These are phyloP conservation scores for Ganoderma boninense DNA, from an alignment of 1,284 basidiomycete genomes.

Conservation along the genomic window DNA sequence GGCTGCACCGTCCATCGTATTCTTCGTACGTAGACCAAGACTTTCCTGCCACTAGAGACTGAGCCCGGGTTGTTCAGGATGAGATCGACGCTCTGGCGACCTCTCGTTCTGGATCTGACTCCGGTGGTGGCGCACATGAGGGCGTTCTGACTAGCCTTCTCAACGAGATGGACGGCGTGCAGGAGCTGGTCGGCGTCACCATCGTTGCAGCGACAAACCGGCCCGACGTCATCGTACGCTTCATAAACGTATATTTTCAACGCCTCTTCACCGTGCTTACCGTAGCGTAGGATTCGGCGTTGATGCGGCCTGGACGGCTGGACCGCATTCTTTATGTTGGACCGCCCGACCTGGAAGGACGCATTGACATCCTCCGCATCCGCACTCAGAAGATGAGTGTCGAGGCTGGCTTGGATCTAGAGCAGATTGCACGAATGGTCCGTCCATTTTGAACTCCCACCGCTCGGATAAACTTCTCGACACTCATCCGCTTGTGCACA, in stretches of 20 bases:
- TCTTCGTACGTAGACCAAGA: constrained; percentile 75
- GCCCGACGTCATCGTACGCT: constrained; percentile 87
- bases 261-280: background rate
- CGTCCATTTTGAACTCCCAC: too few relatives aligned
- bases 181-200: constrained; percentile 92
- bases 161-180: constrained; percentile 99
- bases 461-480: background rate
- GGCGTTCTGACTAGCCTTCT: constrained; percentile 93
- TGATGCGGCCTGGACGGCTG: constrained; percentile 95
- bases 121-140: constrained; percentile 70
- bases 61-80: constrained; percentile 63
- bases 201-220: constrained; percentile 97
- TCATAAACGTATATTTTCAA: constrained; percentile 10
- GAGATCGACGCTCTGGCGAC: constrained; percentile 96
- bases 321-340: constrained; percentile 96
- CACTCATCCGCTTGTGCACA: constrained; percentile 41
- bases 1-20: constrained; percentile 94
- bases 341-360: constrained; percentile 82
- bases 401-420: constrained; percentile 72
- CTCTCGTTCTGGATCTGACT: constrained; percentile 73
- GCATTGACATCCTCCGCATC: constrained; percentile 88
- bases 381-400: constrained; percentile 85
- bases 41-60: background rate
- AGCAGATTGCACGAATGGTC: constrained; percentile 77
- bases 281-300: constrained; percentile 80